A percentile compares a stretch with the other conserved stretches of the same genome.
Evolutionary conservation across 345 rosid genomes (phyloP).

Genomic region (Citrus sp.): DNA sequence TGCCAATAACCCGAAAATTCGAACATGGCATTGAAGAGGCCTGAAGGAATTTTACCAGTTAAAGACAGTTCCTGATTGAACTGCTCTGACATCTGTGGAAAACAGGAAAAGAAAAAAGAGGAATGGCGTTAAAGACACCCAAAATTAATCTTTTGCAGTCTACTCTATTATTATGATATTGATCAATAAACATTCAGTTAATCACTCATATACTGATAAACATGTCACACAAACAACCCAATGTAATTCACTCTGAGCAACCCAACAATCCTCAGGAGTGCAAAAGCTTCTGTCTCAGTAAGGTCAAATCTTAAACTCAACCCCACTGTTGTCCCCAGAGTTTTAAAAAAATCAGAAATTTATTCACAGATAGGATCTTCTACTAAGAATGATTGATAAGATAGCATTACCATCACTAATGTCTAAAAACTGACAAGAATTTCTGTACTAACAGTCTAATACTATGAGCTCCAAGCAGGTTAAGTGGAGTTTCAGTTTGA

Average conservation of each 20-base stretch:
- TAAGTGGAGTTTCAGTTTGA: not conserved
- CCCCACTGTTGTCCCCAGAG: not conserved
- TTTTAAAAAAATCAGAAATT: not conserved
- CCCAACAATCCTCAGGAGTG: not conserved
- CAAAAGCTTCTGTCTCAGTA: not conserved
- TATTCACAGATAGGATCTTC: not conserved
- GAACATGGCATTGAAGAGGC: slow-evolving; percentile 86
- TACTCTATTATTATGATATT: not conserved
- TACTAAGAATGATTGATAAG: not conserved
- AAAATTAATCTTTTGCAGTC: not conserved
- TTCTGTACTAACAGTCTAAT: not conserved
- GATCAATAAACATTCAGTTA: not conserved
- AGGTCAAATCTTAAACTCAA: not conserved
- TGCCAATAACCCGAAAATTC: slow-evolving; percentile 92
- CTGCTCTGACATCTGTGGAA: slow-evolving; percentile 87
- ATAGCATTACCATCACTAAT: not conserved
- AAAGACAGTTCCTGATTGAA: slow-evolving; percentile 85
- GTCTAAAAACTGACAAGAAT: not conserved
- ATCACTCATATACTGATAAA: not conserved
- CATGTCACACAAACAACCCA: not conserved
- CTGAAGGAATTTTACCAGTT: slow-evolving; percentile 92
- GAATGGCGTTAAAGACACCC: not conserved
- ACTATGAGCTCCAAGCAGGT: not conserved
- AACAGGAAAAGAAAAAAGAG: not conserved
- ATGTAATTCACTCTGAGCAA: not conserved